phyloP scores from a whole-genome alignment of 1,284 basidiomycete genomes.

The Melanopsichium pennsylvanicum region DNA sequence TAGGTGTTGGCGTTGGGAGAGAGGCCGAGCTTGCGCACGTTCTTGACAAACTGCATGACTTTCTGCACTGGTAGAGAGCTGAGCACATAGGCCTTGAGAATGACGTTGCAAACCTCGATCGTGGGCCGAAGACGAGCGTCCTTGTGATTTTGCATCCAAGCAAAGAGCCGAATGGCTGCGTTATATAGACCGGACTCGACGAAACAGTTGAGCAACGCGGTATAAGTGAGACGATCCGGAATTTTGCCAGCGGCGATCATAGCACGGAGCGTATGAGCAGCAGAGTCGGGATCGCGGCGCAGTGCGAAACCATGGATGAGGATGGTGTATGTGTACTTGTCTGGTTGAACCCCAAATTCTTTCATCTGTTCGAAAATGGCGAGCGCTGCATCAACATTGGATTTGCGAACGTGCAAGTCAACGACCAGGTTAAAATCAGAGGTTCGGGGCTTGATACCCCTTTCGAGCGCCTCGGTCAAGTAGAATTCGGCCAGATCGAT shows the following conservation, averaged over 20 bases:
- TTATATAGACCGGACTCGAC: constrained; percentile 82
- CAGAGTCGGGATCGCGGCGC: constrained; percentile 74
- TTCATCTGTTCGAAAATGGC: constrained; percentile 75
- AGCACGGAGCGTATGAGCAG: constrained; percentile 75
- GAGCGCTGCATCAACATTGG: constrained; percentile 68
- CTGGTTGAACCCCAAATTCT: constrained; percentile 69
- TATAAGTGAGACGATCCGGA: constrained; percentile 64
- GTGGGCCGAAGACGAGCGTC: constrained; percentile 40
- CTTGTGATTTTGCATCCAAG: constrained; percentile 70
- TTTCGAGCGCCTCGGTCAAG: constrained; percentile 17
- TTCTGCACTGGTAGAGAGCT: constrained; percentile 78
- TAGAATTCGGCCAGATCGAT: constrained; percentile 29
- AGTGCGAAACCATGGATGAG: constrained; percentile 77
- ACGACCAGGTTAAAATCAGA: constrained; percentile 40
- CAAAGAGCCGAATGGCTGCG: constrained; percentile 76
- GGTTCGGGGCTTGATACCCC: constrained; percentile 9
- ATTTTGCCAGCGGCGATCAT: constrained; percentile 66
- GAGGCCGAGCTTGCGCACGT: constrained; percentile 70
- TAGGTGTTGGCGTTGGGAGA: constrained; percentile 76
- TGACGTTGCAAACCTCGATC: constrained; percentile 69
- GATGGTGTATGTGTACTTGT: constrained; percentile 70
- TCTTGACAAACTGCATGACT: constrained; percentile 75
- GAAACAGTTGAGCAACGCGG: constrained; percentile 81
- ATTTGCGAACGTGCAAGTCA: constrained; percentile 26
- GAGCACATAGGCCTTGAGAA: constrained; percentile 85